Percentiles rank a stretch among this genome's conserved stretches.
Evolutionary conservation across 257 asterid species (phyloP).

Genomic region (Ilex asprella): DNA sequence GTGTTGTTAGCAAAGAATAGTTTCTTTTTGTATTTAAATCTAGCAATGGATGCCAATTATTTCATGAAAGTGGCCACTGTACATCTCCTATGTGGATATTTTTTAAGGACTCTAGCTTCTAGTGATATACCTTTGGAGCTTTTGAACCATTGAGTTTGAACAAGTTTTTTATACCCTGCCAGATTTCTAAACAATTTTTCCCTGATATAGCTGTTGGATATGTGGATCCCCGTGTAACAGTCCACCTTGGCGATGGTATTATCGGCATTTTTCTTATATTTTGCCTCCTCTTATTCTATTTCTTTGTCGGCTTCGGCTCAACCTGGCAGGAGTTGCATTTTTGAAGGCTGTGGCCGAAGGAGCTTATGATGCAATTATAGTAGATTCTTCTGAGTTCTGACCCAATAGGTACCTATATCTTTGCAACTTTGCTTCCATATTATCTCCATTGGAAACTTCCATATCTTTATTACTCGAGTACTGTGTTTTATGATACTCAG

Average conservation of each 20-base stretch:
- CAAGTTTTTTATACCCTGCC: not conserved
- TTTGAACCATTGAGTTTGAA: no score
- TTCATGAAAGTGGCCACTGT: no score
- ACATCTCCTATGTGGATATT: no score
- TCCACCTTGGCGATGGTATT: slow-evolving; percentile 15
- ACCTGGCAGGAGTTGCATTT: slow-evolving; percentile 22
- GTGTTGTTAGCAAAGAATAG: not conserved
- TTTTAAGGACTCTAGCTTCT: no score
- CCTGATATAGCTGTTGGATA: slow-evolving; percentile 11
- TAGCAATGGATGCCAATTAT: no score
- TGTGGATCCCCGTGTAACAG: slow-evolving; percentile 15
- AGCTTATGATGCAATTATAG: slow-evolving; percentile 18
- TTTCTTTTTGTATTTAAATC: no score
- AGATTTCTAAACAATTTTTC: slow-evolving; percentile 15
- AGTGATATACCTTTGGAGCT: no score
- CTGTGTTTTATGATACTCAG: not conserved
- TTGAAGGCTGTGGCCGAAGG: slow-evolving; percentile 13
- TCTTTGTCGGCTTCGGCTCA: slow-evolving; percentile 2
- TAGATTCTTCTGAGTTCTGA: slow-evolving; percentile 18
- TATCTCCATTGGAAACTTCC: not conserved
- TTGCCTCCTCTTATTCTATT: no score
- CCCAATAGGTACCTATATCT: slow-evolving; percentile 11
- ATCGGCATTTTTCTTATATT: not conserved
- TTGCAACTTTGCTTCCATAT: not conserved
- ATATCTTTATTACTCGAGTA: not conserved